These are phyloP conservation scores for Leishmania major DNA, from an alignment of 208 protist genomes.

Conservation along the genomic window DNA sequence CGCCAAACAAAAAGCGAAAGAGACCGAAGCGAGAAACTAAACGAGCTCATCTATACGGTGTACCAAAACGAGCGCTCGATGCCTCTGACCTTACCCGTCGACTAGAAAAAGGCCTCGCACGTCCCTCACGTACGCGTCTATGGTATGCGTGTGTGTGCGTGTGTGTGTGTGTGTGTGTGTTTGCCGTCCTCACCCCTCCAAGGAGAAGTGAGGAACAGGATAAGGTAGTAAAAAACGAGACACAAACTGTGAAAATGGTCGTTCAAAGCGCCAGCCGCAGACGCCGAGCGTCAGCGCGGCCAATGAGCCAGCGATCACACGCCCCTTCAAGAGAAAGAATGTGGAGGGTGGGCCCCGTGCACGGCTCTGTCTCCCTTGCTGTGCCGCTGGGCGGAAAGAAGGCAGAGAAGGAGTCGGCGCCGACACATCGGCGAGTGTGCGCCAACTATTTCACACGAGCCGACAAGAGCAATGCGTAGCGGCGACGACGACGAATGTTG, in stretches of 20 bases:
- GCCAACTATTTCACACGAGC: background rate
- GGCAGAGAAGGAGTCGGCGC: background rate
- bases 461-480: background rate
- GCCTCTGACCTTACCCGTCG: background rate
- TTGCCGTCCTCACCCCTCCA: background rate
- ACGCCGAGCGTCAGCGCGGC: background rate
- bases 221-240: background rate
- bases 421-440: background rate
- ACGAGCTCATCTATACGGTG: constrained; percentile 8
- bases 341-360: background rate
- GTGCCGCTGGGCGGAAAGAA: background rate
- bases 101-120: background rate
- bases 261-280: background rate
- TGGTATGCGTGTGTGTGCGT: constrained; percentile 1
- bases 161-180: background rate
- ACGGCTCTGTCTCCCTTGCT: background rate
- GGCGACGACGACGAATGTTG: background rate
- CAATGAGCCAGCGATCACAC: background rate
- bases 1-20: constrained; percentile 1
- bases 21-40: constrained; percentile 4
- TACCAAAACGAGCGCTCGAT: background rate
- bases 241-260: background rate
- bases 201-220: background rate
- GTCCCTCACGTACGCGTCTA: constrained; percentile 10
- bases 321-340: background rate